Evolutionary conservation across 169 alveolate species (phyloP).

Genomic region (Plasmodium gallinaceum): DNA sequence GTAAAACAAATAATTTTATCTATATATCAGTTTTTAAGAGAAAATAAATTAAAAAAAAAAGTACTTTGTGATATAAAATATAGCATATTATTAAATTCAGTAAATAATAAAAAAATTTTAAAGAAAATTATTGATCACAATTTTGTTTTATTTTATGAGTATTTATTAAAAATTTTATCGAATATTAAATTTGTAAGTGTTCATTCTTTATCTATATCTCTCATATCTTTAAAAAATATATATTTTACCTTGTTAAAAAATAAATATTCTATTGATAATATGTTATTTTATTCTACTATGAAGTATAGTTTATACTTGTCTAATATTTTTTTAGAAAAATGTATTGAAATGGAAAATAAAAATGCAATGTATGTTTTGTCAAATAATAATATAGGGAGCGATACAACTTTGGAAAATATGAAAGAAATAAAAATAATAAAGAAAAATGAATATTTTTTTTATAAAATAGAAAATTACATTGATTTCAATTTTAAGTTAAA

Average conservation of each 20-base stretch:
- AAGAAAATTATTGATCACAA: conserved; percentile 43
- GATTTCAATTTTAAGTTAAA: conserved; percentile 64
- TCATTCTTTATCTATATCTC: conserved; percentile 66
- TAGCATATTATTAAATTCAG: conserved; percentile 51
- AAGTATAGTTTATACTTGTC: conserved; percentile 35
- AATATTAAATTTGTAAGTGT: conserved; percentile 59
- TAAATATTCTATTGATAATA: conserved; percentile 30
- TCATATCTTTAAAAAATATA: conserved; percentile 59
- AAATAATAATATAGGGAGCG: conserved; percentile 3
- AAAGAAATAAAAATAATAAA: conserved; percentile 12
- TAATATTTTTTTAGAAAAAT: conserved; percentile 38
- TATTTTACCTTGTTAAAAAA: conserved; percentile 36
- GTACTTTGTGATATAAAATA: conserved; percentile 42
- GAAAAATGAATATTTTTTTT: conserved; percentile 46
- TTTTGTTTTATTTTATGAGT: conserved; percentile 45
- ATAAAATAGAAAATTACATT: conserved; percentile 64
- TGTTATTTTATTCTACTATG: conserved; percentile 31
- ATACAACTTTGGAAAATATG: conserved; percentile 23
- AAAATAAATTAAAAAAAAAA: conserved; percentile 15
- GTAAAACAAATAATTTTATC: conserved; percentile 46
- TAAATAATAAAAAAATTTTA: conserved; percentile 56
- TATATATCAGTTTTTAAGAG: conserved; percentile 16
- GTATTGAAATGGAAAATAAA: conserved; percentile 34
- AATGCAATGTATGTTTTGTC: conserved; percentile 25
- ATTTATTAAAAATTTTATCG: conserved; percentile 33